Evolutionary conservation across 371 early-diverging fungal species (phyloP).

Genomic region (Smittium culicis): DNA sequence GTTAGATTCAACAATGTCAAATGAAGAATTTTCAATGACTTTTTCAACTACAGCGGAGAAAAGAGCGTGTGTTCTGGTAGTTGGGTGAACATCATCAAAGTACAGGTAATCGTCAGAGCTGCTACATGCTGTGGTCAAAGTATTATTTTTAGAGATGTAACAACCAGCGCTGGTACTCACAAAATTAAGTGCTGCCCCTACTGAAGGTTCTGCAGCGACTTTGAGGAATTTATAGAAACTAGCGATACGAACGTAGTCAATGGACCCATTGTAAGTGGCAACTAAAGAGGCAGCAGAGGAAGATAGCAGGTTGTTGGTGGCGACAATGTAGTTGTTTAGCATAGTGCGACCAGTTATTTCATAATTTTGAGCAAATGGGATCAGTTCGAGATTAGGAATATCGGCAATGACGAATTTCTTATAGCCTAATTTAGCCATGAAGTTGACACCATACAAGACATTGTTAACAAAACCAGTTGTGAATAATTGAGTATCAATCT

Average conservation of each 20-base stretch:
- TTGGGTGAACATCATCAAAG: conserved; percentile 7
- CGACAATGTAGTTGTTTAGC: not conserved
- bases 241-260: not conserved
- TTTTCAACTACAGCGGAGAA: not conserved
- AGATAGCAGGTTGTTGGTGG: not conserved
- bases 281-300: too few species aligned
- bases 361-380: not conserved
- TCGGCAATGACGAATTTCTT: conserved; percentile 14
- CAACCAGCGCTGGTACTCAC: not conserved
- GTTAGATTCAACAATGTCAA: not conserved
- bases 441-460: conserved; percentile 2
- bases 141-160: not conserved
- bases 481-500: not conserved
- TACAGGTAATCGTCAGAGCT: conserved; percentile 6
- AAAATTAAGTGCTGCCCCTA: not conserved
- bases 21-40: not conserved
- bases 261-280: not conserved
- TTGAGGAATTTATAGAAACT: not conserved
- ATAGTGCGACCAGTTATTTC: not conserved
- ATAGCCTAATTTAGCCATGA: conserved; percentile 10
- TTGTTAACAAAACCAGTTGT: not conserved
- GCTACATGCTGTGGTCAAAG: not conserved
- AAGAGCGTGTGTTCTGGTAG: conserved; percentile 10
- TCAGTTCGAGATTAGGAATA: conserved; percentile 11
- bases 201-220: not conserved